A percentile compares a stretch with the other conserved stretches of the same genome.
phyloP scores from a whole-genome alignment of 2,329 filamentous ascomycete genomes.

The Fusarium fujikuroi region DNA sequence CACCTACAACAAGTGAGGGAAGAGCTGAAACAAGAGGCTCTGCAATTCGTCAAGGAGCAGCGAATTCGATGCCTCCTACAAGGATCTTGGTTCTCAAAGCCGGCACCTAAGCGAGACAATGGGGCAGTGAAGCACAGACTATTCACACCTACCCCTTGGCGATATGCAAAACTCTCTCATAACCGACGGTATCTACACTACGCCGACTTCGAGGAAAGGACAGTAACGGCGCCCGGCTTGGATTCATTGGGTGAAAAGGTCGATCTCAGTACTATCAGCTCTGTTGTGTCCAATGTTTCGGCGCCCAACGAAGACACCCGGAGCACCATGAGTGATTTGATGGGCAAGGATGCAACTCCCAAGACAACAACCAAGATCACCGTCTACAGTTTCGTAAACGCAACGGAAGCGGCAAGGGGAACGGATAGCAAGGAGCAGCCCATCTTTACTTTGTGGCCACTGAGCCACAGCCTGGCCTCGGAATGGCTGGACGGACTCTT shows the following conservation, averaged over 20 bases:
- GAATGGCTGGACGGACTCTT: slow-evolving; percentile 97
- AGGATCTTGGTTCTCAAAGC: slow-evolving; percentile 84
- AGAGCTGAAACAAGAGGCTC: slow-evolving; percentile 87
- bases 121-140: slow-evolving; percentile 50
- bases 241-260: slow-evolving; percentile 83
- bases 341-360: slow-evolving; percentile 50
- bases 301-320: slow-evolving; percentile 65
- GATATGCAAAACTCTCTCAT: slow-evolving; percentile 88
- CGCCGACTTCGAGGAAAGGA: slow-evolving; percentile 79
- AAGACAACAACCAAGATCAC: slow-evolving; percentile 85
- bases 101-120: slow-evolving; percentile 54
- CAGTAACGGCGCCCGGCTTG: slow-evolving; percentile 73
- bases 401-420: slow-evolving; percentile 51
- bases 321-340: slow-evolving; percentile 57
- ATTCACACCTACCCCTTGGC: slow-evolving; percentile 71
- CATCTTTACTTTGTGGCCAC: slow-evolving; percentile 84
- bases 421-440: slow-evolving; percentile 69
- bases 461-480: slow-evolving; percentile 83
- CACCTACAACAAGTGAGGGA: slow-evolving; percentile 92
- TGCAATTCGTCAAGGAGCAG: slow-evolving; percentile 98
- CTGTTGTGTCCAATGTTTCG: slow-evolving; percentile 92
- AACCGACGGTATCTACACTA: slow-evolving; percentile 93
- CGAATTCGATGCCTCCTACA: slow-evolving; percentile 88
- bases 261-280: slow-evolving; percentile 87
- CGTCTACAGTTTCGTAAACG: slow-evolving; percentile 77